Evolutionary conservation across 2,329 filamentous ascomycete species (phyloP).

Genomic region (Alternaria sp.): DNA sequence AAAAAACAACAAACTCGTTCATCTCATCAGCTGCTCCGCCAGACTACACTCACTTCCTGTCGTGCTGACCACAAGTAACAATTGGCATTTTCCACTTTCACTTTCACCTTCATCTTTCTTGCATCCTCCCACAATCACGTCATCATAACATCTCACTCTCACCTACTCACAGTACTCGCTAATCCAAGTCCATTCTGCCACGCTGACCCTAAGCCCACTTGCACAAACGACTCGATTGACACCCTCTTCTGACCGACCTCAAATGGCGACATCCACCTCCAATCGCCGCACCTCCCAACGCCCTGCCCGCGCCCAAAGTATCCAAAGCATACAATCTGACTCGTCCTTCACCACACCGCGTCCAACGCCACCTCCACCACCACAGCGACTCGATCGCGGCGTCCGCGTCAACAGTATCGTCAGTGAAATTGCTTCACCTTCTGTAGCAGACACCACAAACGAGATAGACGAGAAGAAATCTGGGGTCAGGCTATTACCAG

Average conservation of each 20-base stretch:
- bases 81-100: neutral
- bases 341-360: constrained; percentile 2
- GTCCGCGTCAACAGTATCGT: neutral
- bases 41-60: neutral
- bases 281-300: constrained; percentile 5
- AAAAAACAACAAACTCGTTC: neutral
- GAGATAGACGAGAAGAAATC: neutral
- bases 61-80: neutral
- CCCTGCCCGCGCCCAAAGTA: constrained; percentile 14
- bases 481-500: neutral
- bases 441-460: neutral
- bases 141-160: neutral
- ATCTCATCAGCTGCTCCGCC: neutral
- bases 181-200: neutral
- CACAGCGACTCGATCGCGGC: neutral
- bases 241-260: neutral
- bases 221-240: neutral
- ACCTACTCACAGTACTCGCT: neutral
- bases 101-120: neutral
- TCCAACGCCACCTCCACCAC: constrained; percentile 10
- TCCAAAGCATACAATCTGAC: constrained; percentile 14
- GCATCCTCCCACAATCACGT: neutral
- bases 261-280: constrained; percentile 1
- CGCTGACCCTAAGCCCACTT: rapidly evolving
- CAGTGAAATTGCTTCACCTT: neutral